phyloP scores from a whole-genome alignment of 305 asterid species.

The Fraxinus greggii region DNA sequence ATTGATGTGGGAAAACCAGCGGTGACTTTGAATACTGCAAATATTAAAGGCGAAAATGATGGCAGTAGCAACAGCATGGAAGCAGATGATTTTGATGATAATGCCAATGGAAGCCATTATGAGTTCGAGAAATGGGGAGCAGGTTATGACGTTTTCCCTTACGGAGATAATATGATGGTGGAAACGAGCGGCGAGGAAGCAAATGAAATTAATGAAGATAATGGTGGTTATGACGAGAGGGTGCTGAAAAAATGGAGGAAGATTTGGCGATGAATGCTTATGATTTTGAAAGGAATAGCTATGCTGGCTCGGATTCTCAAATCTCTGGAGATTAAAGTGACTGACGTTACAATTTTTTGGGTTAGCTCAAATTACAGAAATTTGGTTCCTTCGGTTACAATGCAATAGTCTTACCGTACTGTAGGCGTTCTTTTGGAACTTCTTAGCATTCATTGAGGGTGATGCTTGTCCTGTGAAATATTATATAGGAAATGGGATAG shows the following conservation, averaged over 20 bases:
- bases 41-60: constrained; percentile 33
- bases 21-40: constrained; percentile 25
- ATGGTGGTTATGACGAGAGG: constrained; percentile 38
- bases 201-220: constrained; percentile 47
- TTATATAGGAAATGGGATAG: constrained; percentile 21
- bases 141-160: constrained; percentile 26
- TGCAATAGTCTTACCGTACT: background rate
- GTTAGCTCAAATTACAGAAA: background rate
- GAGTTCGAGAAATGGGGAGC: constrained; percentile 48
- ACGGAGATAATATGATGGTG: constrained; percentile 43
- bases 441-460: constrained; percentile 28
- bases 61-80: constrained; percentile 59
- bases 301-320: constrained; percentile 51
- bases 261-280: constrained; percentile 33
- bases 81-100: constrained; percentile 55
- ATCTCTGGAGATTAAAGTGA: constrained; percentile 77
- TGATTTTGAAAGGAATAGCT: constrained; percentile 38
- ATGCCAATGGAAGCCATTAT: constrained; percentile 38
- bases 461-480: constrained; percentile 35
- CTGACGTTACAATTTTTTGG: constrained; percentile 33
- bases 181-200: constrained; percentile 68
- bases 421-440: constrained; percentile 2
- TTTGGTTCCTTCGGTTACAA: background rate
- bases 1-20: constrained; percentile 34
- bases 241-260: constrained; percentile 40